phyloP scores from a whole-genome alignment of 2,329 filamentous ascomycete genomes.

The Fusarium oligoseptatum region DNA sequence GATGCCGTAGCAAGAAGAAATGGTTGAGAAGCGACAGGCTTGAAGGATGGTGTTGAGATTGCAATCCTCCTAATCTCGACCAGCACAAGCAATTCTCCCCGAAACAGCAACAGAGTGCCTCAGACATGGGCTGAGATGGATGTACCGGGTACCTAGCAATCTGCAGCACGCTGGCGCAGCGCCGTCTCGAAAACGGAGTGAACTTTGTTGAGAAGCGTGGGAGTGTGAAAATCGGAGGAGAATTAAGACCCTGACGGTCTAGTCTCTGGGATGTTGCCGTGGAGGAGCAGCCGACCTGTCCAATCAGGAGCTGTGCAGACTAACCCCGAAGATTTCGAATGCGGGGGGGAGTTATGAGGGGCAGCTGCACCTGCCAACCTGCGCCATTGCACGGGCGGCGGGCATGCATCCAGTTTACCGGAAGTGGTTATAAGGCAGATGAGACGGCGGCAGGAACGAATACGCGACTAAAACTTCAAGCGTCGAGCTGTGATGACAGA shows the following conservation, averaged over 20 bases:
- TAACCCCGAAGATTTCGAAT: constrained; percentile 42
- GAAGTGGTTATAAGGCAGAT: background rate
- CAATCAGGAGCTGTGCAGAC: constrained; percentile 26
- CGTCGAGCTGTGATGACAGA: background rate
- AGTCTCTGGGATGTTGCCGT: constrained; percentile 6
- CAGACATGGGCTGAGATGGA: background rate
- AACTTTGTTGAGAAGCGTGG: constrained; percentile 39
- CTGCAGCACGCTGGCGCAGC: background rate
- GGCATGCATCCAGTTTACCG: background rate
- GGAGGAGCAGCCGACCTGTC: constrained; percentile 17
- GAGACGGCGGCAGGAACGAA: background rate
- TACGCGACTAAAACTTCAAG: background rate
- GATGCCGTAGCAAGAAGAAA: background rate
- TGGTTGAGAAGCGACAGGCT: background rate
- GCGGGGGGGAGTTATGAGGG: constrained; percentile 42
- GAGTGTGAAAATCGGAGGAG: constrained; percentile 6
- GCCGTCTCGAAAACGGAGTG: background rate
- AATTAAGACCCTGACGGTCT: constrained; percentile 30
- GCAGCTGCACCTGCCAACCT: constrained; percentile 31
- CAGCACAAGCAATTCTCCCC: background rate
- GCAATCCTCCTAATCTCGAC: constrained; percentile 1
- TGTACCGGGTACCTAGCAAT: background rate
- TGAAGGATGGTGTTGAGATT: constrained; percentile 11
- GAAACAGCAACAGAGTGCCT: constrained; percentile 1
- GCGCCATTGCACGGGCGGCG: constrained; percentile 3